Conservation (phyloP, 1,284 basidiomycete species). For the Trichosporon ovoides region DNA sequence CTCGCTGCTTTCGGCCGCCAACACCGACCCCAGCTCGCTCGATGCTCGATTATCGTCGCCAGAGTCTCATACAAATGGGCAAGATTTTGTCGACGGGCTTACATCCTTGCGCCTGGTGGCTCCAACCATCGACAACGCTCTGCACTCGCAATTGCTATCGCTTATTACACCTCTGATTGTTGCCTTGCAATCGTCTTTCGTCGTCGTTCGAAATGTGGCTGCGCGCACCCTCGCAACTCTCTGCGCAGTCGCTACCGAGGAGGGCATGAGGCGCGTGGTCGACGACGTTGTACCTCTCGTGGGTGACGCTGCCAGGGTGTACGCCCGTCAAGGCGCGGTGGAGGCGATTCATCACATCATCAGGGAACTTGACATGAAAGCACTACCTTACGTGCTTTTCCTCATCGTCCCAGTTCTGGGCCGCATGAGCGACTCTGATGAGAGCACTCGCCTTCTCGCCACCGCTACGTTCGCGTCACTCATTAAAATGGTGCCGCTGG, state of each 20-base stretch:
- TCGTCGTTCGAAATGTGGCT: slow-evolving; percentile 82
- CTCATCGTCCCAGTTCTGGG: slow-evolving; percentile 93
- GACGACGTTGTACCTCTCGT: slow-evolving; percentile 79
- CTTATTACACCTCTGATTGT: slow-evolving; percentile 71
- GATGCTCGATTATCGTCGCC: slow-evolving; percentile 34
- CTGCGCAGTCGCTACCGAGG: slow-evolving; percentile 74
- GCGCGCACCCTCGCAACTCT: slow-evolving; percentile 82
- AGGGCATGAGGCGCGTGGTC: slow-evolving; percentile 83
- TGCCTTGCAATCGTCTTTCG: slow-evolving; percentile 74
- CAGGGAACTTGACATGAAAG: slow-evolving; percentile 84
- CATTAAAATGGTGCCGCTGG: slow-evolving; percentile 98
- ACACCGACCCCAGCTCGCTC: not conserved
- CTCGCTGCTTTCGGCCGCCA: slow-evolving; percentile 51
- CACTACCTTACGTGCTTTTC: slow-evolving; percentile 95
- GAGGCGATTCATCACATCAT: slow-evolving; percentile 94
- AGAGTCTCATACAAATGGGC: slow-evolving; percentile 56
- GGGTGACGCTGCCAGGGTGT: slow-evolving; percentile 69
- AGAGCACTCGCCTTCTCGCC: slow-evolving; percentile 82
- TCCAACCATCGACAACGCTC: slow-evolving; percentile 65
- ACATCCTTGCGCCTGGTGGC: slow-evolving; percentile 81
- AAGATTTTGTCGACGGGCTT: slow-evolving; percentile 87
- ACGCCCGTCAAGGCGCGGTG: slow-evolving; percentile 81
- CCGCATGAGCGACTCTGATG: slow-evolving; percentile 92
- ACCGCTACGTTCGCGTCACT: slow-evolving; percentile 96
- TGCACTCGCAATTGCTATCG: slow-evolving; percentile 64